Conservation (phyloP, 176 grass and related monocot genomes). For the Puccinellia tenuiflora region DNA sequence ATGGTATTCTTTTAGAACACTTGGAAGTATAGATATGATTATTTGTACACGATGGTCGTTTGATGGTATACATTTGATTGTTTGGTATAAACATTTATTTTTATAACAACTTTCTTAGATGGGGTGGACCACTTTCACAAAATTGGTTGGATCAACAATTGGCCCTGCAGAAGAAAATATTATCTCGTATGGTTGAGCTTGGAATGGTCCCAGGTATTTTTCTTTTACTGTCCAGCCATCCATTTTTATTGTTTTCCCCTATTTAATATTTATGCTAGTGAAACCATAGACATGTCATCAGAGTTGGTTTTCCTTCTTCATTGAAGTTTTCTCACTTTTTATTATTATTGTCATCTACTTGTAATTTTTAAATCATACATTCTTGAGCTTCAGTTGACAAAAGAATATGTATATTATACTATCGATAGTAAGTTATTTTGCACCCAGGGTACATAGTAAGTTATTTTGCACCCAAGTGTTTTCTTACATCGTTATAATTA, state of each 20-base stretch:
- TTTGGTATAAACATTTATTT: neutral
- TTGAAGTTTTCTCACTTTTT: constrained; percentile 4
- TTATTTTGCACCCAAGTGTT: no score
- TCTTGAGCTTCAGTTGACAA: neutral
- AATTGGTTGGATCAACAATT: constrained; percentile 88
- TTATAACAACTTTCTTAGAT: constrained; percentile 43
- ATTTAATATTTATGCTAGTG: neutral
- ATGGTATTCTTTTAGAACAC: neutral
- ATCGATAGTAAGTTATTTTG: no score
- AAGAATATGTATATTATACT: neutral
- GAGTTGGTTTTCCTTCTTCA: neutral
- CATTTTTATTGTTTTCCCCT: neutral
- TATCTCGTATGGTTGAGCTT: constrained; percentile 80
- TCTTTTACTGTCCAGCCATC: constrained; percentile 8
- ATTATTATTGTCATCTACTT: neutral
- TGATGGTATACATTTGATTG: neutral
- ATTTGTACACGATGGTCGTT: neutral
- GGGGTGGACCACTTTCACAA: constrained; percentile 90
- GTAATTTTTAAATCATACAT: neutral
- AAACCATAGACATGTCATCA: neutral
- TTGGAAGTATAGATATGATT: neutral
- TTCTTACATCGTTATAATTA: no score
- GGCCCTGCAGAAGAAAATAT: constrained; percentile 60
- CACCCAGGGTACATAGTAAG: no score
- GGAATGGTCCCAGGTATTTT: constrained; percentile 87